Percentiles rank a stretch among this genome's conserved stretches.
Conservation (phyloP, 345 rosid species). For the Salix koriyanagi region DNA sequence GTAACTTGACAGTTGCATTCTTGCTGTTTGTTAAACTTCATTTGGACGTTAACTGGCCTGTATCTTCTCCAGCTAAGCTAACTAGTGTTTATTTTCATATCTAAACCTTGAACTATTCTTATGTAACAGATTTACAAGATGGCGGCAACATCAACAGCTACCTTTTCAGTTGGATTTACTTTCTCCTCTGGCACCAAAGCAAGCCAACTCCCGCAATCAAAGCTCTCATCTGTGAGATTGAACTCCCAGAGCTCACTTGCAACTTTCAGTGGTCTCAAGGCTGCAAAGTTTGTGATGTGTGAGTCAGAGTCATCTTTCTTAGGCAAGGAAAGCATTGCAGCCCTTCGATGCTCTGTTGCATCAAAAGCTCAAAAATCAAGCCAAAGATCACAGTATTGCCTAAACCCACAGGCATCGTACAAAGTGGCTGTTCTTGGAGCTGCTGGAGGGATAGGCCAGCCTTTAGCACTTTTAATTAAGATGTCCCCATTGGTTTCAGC, state of each 20-base stretch:
- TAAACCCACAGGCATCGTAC: constrained; percentile 62
- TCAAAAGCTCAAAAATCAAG: constrained; percentile 32
- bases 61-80: background rate
- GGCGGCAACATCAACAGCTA: constrained; percentile 70
- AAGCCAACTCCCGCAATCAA: constrained; percentile 38
- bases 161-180: constrained; percentile 53
- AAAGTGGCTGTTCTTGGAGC: constrained; percentile 85
- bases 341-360: constrained; percentile 41
- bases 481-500: constrained; percentile 87
- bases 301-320: constrained; percentile 57
- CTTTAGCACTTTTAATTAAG: constrained; percentile 77
- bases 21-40: background rate
- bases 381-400: constrained; percentile 31
- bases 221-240: constrained; percentile 35
- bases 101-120: background rate
- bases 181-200: constrained; percentile 43
- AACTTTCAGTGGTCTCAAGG: constrained; percentile 60
- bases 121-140: constrained; percentile 31
- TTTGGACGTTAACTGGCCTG: background rate
- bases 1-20: background rate
- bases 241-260: constrained; percentile 35
- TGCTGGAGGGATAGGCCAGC: constrained; percentile 90
- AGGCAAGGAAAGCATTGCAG: constrained; percentile 42
- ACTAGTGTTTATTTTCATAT: background rate
- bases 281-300: constrained; percentile 41